A percentile compares a stretch with the other conserved stretches of the same genome.
Conservation (phyloP, 345 rosid species). For the Camelina sativa region DNA sequence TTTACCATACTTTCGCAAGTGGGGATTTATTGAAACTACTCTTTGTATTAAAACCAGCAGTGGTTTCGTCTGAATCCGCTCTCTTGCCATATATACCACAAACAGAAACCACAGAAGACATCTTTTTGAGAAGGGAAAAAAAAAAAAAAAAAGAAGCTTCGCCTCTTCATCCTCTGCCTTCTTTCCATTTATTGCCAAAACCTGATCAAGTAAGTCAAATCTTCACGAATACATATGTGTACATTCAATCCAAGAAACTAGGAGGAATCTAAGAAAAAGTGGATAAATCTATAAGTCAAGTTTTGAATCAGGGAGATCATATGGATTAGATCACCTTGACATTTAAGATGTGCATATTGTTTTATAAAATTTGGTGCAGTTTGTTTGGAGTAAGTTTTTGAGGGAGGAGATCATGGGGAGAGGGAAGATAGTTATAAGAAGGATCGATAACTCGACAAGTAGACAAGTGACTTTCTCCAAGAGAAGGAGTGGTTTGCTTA, state of each 20-base stretch:
- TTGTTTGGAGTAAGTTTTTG: background rate
- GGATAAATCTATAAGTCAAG: slow-evolving; percentile 21
- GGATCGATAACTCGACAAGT: slow-evolving; percentile 48
- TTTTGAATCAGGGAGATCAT: slow-evolving; percentile 12
- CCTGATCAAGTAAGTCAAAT: slow-evolving; percentile 47
- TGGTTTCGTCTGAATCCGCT: slow-evolving; percentile 40
- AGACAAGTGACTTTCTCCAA: slow-evolving; percentile 50
- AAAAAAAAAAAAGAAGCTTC: slow-evolving; percentile 36
- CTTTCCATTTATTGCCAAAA: slow-evolving; percentile 27
- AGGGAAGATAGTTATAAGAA: slow-evolving; percentile 43
- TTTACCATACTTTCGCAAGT: background rate
- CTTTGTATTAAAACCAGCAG: slow-evolving; percentile 42
- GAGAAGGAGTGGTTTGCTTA: slow-evolving; percentile 47
- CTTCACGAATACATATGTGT: slow-evolving; percentile 7
- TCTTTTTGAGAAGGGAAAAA: background rate
- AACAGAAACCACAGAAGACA: slow-evolving; percentile 30
- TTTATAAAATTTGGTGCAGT: background rate
- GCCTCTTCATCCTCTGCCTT: slow-evolving; percentile 32
- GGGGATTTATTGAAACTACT: background rate
- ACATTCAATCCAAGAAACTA: slow-evolving; percentile 9
- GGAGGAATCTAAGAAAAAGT: slow-evolving; percentile 7
- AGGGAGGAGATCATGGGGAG: slow-evolving; percentile 40
- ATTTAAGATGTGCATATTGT: slow-evolving; percentile 5
- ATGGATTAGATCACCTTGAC: slow-evolving; percentile 18
- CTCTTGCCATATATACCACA: slow-evolving; percentile 29